Conservation (phyloP, 176 grass and related monocot species). For the Miscanthus lutarioriparius region DNA sequence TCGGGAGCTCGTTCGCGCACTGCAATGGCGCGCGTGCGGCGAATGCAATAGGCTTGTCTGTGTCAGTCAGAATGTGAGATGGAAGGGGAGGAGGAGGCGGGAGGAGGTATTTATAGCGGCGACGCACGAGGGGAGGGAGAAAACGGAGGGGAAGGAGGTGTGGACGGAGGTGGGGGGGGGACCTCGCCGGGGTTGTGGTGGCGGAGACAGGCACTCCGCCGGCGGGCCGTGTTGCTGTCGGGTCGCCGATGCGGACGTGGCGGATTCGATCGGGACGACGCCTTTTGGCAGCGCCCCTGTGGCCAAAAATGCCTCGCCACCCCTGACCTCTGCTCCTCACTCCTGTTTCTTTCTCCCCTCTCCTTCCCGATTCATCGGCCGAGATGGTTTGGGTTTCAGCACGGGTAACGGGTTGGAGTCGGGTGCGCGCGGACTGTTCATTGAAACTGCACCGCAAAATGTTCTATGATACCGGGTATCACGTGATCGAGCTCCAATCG, state of each 20-base stretch:
- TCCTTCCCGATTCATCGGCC: neutral
- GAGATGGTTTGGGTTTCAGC: neutral
- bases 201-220: neutral
- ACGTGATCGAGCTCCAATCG: no score
- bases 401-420: neutral
- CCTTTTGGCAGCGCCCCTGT: conserved; percentile 5
- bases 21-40: neutral
- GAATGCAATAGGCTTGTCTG: neutral
- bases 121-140: neutral
- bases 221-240: conserved; percentile 16
- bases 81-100: neutral
- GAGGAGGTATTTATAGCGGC: conserved; percentile 40
- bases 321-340: neutral
- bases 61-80: neutral
- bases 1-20: neutral
- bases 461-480: no score
- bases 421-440: neutral
- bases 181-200: conserved; percentile 45
- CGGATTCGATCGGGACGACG: conserved; percentile 29
- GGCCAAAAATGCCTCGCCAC: conserved; percentile 30
- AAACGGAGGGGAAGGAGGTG: neutral
- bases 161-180: neutral
- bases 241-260: conserved; percentile 41
- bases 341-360: neutral
- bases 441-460: no score